Evolutionary conservation across 257 asterid species (phyloP), one percentile per base, ranked within the genome.

Genomic region (Scutellaria minor): DNA sequence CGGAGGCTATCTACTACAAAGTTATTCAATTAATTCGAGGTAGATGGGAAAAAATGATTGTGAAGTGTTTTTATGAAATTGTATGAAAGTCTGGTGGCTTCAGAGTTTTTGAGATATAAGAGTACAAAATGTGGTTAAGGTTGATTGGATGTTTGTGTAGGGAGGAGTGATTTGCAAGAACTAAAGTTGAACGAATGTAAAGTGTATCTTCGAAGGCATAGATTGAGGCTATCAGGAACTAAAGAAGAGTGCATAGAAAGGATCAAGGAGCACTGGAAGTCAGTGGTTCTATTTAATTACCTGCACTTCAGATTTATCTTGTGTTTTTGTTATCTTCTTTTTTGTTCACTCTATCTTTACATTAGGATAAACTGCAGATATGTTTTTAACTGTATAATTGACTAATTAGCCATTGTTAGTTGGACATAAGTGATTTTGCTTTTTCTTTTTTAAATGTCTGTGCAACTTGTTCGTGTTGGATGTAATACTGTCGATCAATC

Each of bases 181-280:
- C 80, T 90, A 61, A 86, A 71, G 41, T 50, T 85, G 68, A 50
- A 37, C 40, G 93, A 88, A 67, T 88, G 86, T 82, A 86, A 85
- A 78, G 84, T 81, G 7, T 88, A 86, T 76, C 83, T 88, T 65
- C 79, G 93, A 53, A 75, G 59, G 39, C 81, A 88, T 76, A 84
- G 85, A 9, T 88, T 88, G 88, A 82, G 96, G 73, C 73, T 90
- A 12, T 80, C 89, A 12, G 96, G 95, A 65, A 83, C 85, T 46
- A 90, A 78, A 71, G 86, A 74, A 18, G 92, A 90, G 63, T 88
- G 92, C 72, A 76, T 85, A 11, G 78, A 72, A 68, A 81, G 95
- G 72, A 88, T 88, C 62, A 68, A 83, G 85, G 96, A 88, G 82
- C 94, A 88, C 75, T 79, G 84, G 85, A 86, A 88, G 96, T 85